These are phyloP conservation scores for Fusarium nematophilum DNA, from an alignment of 2,329 filamentous ascomycete species.

Conservation along the genomic window DNA sequence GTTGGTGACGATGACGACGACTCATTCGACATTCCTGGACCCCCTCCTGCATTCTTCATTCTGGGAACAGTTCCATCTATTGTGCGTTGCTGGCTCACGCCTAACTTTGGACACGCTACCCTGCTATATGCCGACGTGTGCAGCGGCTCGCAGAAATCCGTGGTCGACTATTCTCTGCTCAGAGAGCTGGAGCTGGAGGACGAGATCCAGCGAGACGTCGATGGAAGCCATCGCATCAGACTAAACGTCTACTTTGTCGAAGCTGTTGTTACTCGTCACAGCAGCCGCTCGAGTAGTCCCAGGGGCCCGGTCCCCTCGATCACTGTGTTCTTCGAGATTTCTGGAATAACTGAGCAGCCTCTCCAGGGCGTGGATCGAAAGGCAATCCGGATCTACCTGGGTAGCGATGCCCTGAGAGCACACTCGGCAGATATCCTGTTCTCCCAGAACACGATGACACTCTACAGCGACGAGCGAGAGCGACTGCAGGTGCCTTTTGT, in stretches of 20 bases:
- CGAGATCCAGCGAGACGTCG: conserved; percentile 72
- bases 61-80: conserved; percentile 92
- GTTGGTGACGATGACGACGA: conserved; percentile 74
- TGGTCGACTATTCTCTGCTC: conserved; percentile 80
- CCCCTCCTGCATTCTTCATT: conserved; percentile 86
- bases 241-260: conserved; percentile 91
- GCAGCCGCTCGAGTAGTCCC: conserved; percentile 77
- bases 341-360: conserved; percentile 64
- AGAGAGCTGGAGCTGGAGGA: conserved; percentile 78
- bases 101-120: conserved; percentile 88
- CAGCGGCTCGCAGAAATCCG: conserved; percentile 89
- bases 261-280: conserved; percentile 82
- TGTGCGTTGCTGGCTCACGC: conserved; percentile 94
- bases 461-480: conserved; percentile 87
- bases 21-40: conserved; percentile 76
- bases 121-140: conserved; percentile 93
- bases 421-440: conserved; percentile 93
- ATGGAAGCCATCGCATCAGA: conserved; percentile 76
- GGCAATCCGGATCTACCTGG: conserved; percentile 85
- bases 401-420: conserved; percentile 85
- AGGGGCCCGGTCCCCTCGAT: conserved; percentile 80
- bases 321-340: conserved; percentile 81
- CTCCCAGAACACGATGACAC: conserved; percentile 87
- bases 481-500: conserved; percentile 93
- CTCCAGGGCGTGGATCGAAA: conserved; percentile 56